Base-by-base conservation (phyloP, 495 filamentous ascomycete genomes). In the Lasiosphaeria miniovina region DNA sequence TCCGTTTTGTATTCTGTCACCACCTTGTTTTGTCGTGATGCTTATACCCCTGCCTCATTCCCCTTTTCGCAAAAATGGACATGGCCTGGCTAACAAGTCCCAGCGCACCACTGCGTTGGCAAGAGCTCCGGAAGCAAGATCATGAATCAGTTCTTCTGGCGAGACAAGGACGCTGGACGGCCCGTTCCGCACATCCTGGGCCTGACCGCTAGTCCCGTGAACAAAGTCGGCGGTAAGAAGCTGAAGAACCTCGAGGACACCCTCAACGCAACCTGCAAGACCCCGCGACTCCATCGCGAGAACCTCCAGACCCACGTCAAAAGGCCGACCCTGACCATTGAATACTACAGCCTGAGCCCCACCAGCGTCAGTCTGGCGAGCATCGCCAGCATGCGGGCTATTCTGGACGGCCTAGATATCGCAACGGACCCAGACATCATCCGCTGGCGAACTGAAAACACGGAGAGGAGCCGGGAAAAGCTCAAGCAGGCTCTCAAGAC, bases 151-250 rank as follows among this genome's bases (percentile, higher is more conserved):
- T 88, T 88, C 65, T 92, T 91, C 61, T 83, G 77, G 2, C 63
- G 68, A 6, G 55, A 71, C 0, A 41, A 46, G 4, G 60, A 67
- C 33, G 59, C 61, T 3, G 54, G 68, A 3, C 46, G 71, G 49
- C 49, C 61, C 31, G 69, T 86, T 6, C 89, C 90, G 0, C 68
- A 71, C n/a, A 88, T 92, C 38, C 71, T 92, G 6, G 89, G 89
- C 8, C 76, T 93, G 2, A 86, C 85, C 35, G 89, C 89, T 2
- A 90, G 86, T 63, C 89, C 89, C 0, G 77, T 87, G 0, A 77
- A 85, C 24, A 77, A 75, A 74, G 65, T 74, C 63, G 71, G 71
- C 54, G 70, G 68, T 7, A 54, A 57, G 7, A 71, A 72, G 17
- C 71, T 87, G 33, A 55, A 61, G 43, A 69, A 61, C 4, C 79